Evolutionary conservation across 2,329 filamentous ascomycete genomes (phyloP).

Genomic region (Aspergillus sp.): DNA sequence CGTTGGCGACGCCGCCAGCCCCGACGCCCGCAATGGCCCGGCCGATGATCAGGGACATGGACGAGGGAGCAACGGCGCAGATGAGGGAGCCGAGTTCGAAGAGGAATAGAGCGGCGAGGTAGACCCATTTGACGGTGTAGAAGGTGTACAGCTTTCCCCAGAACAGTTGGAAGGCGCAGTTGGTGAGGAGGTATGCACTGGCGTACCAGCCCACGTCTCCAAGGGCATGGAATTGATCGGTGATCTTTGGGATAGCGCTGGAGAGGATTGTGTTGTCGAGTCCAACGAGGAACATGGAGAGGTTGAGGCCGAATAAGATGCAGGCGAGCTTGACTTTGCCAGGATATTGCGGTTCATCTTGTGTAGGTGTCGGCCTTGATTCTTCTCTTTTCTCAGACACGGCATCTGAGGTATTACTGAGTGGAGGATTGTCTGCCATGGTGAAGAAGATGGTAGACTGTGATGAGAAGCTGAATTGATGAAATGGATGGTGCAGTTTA

Average conservation of each 20-base stretch:
- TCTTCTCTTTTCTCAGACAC: neutral
- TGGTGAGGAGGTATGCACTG: conserved; percentile 8
- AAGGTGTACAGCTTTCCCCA: conserved; percentile 5
- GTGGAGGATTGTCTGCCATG: neutral
- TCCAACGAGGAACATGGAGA: neutral
- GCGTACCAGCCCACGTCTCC: conserved; percentile 13
- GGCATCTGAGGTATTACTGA: no score
- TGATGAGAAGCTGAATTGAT: neutral
- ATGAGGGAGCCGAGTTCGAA: conserved; percentile 26
- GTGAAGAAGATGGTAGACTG: neutral
- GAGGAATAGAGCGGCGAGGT: conserved; percentile 20
- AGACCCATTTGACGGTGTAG: conserved; percentile 19
- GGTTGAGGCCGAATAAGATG: neutral
- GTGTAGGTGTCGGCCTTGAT: neutral
- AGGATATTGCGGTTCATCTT: neutral
- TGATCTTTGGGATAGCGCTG: conserved; percentile 36
- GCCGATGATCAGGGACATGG: conserved; percentile 21
- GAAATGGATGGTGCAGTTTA: neutral
- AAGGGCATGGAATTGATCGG: conserved; percentile 30
- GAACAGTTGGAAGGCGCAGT: conserved; percentile 5
- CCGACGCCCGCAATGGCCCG: conserved; percentile 23
- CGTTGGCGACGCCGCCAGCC: neutral
- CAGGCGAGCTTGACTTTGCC: neutral
- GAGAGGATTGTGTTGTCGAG: conserved; percentile 32
- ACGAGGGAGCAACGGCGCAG: conserved; percentile 21